Percentiles rank a stretch among this genome's conserved stretches.
phyloP scores from a whole-genome alignment of 345 rosid species.

The Arabidopsis thaliana region TAIR10.1 NC_003071.7:9222501-9223000 shows the following conservation, averaged over 20 bases:
- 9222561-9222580: slow-evolving; percentile 88
- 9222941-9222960: slow-evolving; percentile 90
- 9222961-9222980: slow-evolving; percentile 81
- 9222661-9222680: slow-evolving; percentile 16
- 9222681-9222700: slow-evolving; percentile 10
- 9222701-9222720: not conserved
- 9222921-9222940: slow-evolving; percentile 95
- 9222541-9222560: slow-evolving; percentile 87
- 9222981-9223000: slow-evolving; percentile 78
- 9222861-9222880: not conserved
- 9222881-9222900: not conserved
- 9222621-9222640: slow-evolving; percentile 93
- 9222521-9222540: slow-evolving; percentile 62
- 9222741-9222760: slow-evolving; percentile 87
- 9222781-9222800: slow-evolving; percentile 89
- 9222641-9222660: slow-evolving; percentile 30
- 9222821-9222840: slow-evolving; percentile 1
- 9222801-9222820: slow-evolving; percentile 82
- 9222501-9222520: slow-evolving; percentile 7
- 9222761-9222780: slow-evolving; percentile 69
- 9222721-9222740: slow-evolving; percentile 58
- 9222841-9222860: not conserved
- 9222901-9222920: slow-evolving; percentile 66
- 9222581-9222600: slow-evolving; percentile 97
- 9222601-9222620: slow-evolving; percentile 93